Base-by-base conservation (phyloP, 352 stramenopile genomes). In the Pythium plurisporium region DNA sequence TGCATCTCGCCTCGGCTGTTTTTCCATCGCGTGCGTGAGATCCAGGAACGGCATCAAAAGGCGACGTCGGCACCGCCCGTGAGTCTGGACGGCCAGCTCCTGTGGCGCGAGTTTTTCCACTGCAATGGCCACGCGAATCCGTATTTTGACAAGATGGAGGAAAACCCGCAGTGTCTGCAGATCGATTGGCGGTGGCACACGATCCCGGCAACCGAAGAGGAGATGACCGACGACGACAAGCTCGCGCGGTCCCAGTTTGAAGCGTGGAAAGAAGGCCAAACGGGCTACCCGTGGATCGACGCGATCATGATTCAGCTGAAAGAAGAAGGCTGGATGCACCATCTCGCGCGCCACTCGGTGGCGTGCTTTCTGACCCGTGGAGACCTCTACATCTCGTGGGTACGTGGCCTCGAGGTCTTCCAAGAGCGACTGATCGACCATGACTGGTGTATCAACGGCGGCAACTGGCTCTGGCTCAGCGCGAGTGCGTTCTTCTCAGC, bases 361-460 rank as follows among this genome's bases (percentile, higher is more conserved):
- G 96, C 97, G 14, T 99, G 97, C 65, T 99, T 99, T 64, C 74
- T 99, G 19, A 99, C 97, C 27, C 80, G 97, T n/a, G 97, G 97
- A 6, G 97, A 99, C 69, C 69, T 98, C 20, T 99, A 94, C 62
- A 91, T 98, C 58, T 95, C 77, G 57, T 99, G 96, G 96, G 91
- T 98, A 30, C 73, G 91, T 38, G 96, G 95, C 2, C 81, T 94
- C 15, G 78, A 90, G 45, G 87, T 97, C 6, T 96, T 88, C 67
- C 96, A 99, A 62, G 79, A 94, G 47, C 73, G 90, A 10, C 76
- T 99, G 3, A 85, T 99, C 30, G 97, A 99, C 76, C 89, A 96
- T 22, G 96, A 99, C 74, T 99, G 95, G 84, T 87, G 82, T 34
- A 80, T 99, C 55, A 99, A 99, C 76, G 93, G 86, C 30, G 97